Conservation (phyloP, 2,329 filamentous ascomycete genomes). For the Ceratocystis smalleyi region DNA sequence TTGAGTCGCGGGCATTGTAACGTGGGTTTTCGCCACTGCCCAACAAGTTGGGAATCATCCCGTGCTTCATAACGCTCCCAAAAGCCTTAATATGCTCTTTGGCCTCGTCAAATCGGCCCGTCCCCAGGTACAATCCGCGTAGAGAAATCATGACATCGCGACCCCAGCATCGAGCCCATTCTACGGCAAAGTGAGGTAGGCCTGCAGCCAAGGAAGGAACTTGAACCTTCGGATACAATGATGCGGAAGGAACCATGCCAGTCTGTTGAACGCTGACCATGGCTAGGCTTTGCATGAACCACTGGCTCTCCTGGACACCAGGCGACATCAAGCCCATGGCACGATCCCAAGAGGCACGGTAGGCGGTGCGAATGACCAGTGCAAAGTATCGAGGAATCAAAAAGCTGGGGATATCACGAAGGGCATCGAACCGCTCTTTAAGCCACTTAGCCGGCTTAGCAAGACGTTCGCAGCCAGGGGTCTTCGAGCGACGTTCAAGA, state of each 20-base stretch:
- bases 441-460: conserved; percentile 60
- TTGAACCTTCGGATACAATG: conserved; percentile 68
- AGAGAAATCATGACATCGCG: conserved; percentile 94
- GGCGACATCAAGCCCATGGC: conserved; percentile 64
- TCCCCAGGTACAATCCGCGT: conserved; percentile 79
- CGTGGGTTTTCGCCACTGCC: conserved; percentile 71
- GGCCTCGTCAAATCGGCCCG: conserved; percentile 73
- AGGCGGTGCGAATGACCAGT: conserved; percentile 72
- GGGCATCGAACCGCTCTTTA: conserved; percentile 67
- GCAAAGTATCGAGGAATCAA: conserved; percentile 87
- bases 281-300: conserved; percentile 73
- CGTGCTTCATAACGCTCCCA: conserved; percentile 90
- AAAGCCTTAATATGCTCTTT: conserved; percentile 91
- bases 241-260: conserved; percentile 77
- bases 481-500: conserved; percentile 54
- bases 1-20: conserved; percentile 90
- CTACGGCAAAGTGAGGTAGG: conserved; percentile 79
- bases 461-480: conserved; percentile 46
- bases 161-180: conserved; percentile 95
- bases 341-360: conserved; percentile 65
- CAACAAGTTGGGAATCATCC: conserved; percentile 92
- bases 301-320: conserved; percentile 65
- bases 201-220: conserved; percentile 85
- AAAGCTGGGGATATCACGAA: conserved; percentile 74
- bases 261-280: conserved; percentile 89